phyloP scores from a whole-genome alignment of 257 asterid genomes.

The Paulownia fortunei region DNA sequence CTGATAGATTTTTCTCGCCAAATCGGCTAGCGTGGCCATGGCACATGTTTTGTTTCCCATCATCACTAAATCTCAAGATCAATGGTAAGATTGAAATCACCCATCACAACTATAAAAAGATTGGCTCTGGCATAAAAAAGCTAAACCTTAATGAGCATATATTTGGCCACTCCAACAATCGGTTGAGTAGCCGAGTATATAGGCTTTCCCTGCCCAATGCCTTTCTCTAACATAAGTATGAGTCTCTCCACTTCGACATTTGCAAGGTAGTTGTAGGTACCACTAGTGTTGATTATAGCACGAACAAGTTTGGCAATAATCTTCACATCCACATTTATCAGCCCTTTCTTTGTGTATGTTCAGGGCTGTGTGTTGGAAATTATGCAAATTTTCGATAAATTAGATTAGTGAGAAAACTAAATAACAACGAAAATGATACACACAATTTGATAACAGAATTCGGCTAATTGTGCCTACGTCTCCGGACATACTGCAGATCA shows the following conservation, averaged over 20 bases:
- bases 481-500: no score
- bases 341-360: not conserved
- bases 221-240: not conserved
- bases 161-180: not conserved
- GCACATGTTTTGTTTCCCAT: not conserved
- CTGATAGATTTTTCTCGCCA: not conserved
- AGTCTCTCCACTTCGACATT: not conserved
- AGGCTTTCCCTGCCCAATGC: not conserved
- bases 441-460: no score
- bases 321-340: not conserved
- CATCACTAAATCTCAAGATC: no score
- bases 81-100: not conserved
- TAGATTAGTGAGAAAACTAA: no score
- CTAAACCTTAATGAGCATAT: not conserved
- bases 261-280: not conserved
- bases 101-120: not conserved
- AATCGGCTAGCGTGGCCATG: not conserved
- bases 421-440: no score
- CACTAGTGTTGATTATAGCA: not conserved
- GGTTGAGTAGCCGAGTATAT: not conserved
- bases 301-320: not conserved
- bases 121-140: not conserved
- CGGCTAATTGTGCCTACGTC: no score
- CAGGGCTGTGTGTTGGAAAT: not conserved
- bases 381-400: no score